Evolutionary conservation across 139 green algal genomes (phyloP).

Genomic region (Desmodesmus armatus): DNA sequence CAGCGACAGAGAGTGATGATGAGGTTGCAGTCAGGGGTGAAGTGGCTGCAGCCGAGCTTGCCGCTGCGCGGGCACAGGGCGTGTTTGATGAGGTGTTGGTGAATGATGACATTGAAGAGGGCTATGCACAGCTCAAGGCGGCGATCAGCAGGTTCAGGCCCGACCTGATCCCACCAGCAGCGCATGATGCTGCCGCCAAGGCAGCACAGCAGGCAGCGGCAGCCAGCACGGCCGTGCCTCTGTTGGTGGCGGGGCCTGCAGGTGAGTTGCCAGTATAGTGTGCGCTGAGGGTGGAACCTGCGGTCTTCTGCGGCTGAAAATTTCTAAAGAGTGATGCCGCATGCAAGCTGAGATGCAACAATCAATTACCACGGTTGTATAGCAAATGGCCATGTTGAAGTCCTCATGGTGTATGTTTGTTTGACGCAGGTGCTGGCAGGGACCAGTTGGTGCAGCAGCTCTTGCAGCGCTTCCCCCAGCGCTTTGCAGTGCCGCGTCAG

Average conservation of each 20-base stretch:
- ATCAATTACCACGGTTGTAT: too few species aligned
- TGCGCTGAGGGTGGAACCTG: neutral
- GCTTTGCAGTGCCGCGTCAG: conserved; percentile 56
- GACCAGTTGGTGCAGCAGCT: conserved; percentile 49
- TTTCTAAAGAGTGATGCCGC: too few species aligned
- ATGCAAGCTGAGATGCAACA: too few species aligned
- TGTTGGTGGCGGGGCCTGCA: conserved; percentile 53
- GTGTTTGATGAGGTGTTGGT: conserved; percentile 58
- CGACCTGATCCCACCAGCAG: conserved; percentile 63
- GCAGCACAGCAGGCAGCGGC: conserved; percentile 34
- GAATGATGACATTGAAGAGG: conserved; percentile 57
- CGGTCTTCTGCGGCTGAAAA: neutral
- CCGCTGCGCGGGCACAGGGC: neutral
- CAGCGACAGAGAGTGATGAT: conserved; percentile 64
- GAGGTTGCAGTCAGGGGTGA: conserved; percentile 56
- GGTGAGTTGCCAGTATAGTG: too few species aligned
- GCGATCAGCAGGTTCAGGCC: conserved; percentile 64
- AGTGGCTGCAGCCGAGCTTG: conserved; percentile 39
- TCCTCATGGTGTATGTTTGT: too few species aligned
- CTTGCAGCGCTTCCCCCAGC: conserved; percentile 49
- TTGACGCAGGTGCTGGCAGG: conserved; percentile 42
- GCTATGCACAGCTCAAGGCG: conserved; percentile 57
- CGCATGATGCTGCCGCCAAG: conserved; percentile 48
- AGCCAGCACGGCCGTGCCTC: conserved; percentile 29
- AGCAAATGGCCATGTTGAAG: too few species aligned